A percentile compares a stretch with the other conserved stretches of the same genome.
These are phyloP conservation scores for Ophiostoma quercus DNA, from an alignment of 2,329 filamentous ascomycete genomes.

Conservation along the genomic window DNA sequence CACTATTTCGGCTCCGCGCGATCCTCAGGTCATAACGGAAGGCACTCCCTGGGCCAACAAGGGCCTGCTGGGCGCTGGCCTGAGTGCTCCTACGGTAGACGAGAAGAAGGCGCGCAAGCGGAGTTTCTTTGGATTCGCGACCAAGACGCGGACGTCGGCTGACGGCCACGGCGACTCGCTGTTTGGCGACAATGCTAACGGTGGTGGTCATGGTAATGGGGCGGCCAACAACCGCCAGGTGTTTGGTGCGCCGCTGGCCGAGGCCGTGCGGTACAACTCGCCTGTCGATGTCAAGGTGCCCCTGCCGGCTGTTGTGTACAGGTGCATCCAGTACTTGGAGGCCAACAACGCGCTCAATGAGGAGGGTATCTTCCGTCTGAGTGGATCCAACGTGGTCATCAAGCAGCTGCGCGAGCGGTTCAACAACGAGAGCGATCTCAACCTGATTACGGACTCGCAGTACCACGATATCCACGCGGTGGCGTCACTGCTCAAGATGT, in stretches of 20 bases:
- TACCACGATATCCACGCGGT: conserved; percentile 96
- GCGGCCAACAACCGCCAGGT: conserved; percentile 57
- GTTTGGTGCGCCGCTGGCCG: conserved; percentile 78
- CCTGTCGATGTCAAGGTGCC: conserved; percentile 68
- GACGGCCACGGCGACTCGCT: conserved; percentile 52
- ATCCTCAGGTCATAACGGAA: conserved; percentile 78
- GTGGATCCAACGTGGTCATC: conserved; percentile 93
- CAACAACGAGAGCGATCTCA: conserved; percentile 86
- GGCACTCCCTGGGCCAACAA: conserved; percentile 40
- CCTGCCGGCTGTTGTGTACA: conserved; percentile 87
- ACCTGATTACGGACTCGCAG: conserved; percentile 72
- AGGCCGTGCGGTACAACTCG: conserved; percentile 76
- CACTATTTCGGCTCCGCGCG: conserved; percentile 77
- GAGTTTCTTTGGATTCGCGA: conserved; percentile 66
- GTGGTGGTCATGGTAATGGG: conserved; percentile 39
- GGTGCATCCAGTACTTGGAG: conserved; percentile 89
- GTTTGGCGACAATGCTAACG: conserved; percentile 39
- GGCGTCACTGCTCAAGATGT: conserved; percentile 87
- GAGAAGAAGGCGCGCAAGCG: conserved; percentile 80
- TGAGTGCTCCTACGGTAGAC: conserved; percentile 48
- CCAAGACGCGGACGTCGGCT: conserved; percentile 52
- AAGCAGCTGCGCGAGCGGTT: conserved; percentile 87
- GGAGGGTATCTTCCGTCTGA: conserved; percentile 94
- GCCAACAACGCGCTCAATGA: conserved; percentile 74
- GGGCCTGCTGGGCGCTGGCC: conserved; percentile 36